Percentiles rank a stretch among this genome's conserved stretches.
Conservation (phyloP, 176 grass and related monocot species). For the Carex kokanica region DNA sequence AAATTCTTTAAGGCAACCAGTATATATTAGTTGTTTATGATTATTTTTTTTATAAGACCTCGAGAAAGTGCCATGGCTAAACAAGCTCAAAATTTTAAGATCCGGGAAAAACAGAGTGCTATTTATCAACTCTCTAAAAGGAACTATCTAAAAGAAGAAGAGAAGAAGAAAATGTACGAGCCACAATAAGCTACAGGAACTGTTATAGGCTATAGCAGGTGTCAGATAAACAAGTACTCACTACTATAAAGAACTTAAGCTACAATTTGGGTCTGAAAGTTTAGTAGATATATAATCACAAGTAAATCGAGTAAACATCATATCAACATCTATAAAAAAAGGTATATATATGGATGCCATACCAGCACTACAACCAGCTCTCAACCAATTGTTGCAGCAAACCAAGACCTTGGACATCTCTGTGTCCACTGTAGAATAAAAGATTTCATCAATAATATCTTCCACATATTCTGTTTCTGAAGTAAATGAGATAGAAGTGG, state of each 20-base stretch:
- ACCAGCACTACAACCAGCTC: background rate
- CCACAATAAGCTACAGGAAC: no score
- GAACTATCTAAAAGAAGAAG: no score
- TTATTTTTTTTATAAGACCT: no score
- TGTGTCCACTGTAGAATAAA: background rate
- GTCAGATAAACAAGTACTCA: no score
- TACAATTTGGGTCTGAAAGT: background rate
- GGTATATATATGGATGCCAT: background rate
- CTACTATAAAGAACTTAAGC: no score
- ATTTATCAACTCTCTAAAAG: background rate
- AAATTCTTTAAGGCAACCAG: no score
- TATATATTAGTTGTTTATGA: no score
- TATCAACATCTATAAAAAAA: background rate
- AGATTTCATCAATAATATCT: background rate
- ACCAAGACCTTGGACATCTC: background rate
- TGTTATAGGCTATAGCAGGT: no score
- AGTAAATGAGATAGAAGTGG: background rate
- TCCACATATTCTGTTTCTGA: background rate
- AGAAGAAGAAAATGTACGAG: background rate
- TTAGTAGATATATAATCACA: background rate
- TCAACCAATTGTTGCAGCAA: conserved; percentile 16
- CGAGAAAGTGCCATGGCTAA: no score
- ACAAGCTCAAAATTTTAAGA: background rate
- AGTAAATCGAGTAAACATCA: background rate
- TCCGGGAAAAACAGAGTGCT: background rate